phyloP scores from a whole-genome alignment of 768 basidiomycete species.

The Steccherinum ochraceum region DNA sequence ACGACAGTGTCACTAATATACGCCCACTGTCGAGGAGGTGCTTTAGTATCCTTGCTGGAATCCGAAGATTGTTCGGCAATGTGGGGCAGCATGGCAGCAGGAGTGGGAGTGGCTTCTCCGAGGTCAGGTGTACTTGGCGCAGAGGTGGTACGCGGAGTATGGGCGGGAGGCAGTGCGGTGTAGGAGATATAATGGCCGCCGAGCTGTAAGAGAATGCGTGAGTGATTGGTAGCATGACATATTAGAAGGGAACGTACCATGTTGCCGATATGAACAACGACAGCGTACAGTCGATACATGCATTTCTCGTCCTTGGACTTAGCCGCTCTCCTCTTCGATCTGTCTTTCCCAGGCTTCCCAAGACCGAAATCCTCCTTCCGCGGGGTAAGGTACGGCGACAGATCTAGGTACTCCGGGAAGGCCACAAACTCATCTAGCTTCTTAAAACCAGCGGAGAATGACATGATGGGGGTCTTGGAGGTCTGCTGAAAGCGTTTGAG shows the following conservation, averaged over 20 bases:
- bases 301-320: constrained; percentile 31
- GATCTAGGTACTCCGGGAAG: constrained; percentile 83
- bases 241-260: constrained; percentile 48
- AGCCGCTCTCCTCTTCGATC: constrained; percentile 16
- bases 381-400: constrained; percentile 84
- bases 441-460: constrained; percentile 70
- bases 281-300: constrained; percentile 69
- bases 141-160: constrained; percentile 1
- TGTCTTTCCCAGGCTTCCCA: constrained; percentile 28
- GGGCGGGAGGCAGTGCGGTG: constrained; percentile 54
- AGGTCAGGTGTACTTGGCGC: constrained; percentile 3
- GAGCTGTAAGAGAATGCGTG: constrained; percentile 36
- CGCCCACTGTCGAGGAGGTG: constrained; percentile 65
- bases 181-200: constrained; percentile 90
- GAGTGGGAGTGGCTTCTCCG: background rate
- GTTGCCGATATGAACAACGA: constrained; percentile 82
- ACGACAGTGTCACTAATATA: constrained; percentile 89
- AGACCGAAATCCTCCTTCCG: constrained; percentile 64
- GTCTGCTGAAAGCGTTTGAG: constrained; percentile 93
- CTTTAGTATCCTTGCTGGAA: constrained; percentile 3
- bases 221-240: background rate
- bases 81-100: constrained; percentile 9
- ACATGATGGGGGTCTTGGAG: constrained; percentile 51
- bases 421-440: constrained; percentile 89
- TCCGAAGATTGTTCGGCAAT: background rate